Evolutionary conservation across 2,329 filamentous ascomycete species (phyloP), one percentile per base, ranked within the genome.

Genomic region (Xylogone sp.): DNA sequence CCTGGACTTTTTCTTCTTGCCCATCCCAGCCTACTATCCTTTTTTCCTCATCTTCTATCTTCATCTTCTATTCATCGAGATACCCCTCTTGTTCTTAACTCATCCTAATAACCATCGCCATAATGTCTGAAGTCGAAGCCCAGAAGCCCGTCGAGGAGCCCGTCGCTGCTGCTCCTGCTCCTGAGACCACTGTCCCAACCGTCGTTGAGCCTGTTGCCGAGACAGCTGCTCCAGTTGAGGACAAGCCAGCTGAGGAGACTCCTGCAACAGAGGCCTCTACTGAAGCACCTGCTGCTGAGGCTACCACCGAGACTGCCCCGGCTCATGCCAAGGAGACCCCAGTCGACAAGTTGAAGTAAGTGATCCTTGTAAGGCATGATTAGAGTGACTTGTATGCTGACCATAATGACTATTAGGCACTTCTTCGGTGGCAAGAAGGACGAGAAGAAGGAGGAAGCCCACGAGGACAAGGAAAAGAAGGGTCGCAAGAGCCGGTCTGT

Each of bases 131-230:
- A 67, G 77, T 39, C 34, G 34, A 39, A 39, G 34, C 76, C 71
- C 79, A 84, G 72, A 90, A 90, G 77, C 79, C 84, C 68, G 76
- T 81, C 64, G 84, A 84, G 70, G 75, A 65, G 53, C 60, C 65
- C 52, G 62, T 65, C 39, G 65, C 65, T 52, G 65, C 65, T 52
- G 63, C 66, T 49, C 54, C 58, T 39, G 52, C 58, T 49, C 59
- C 61, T 44, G 68, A 69, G 53, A 65, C 34, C 13, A 39, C 69
- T 52, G 62, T 68, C 51, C 65, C 66, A 29, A 69, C 69, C 49
- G 59, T 61, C 45, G 60, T 62, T 53, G 67, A 67, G 53, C 39
- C 66, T 42, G 60, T 63, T 31, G 68, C 67, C 52, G 69, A 69
- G 62, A 57, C 66, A 46, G 56, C 56, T 44, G 61, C 65, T 45